Evolutionary conservation across 495 filamentous ascomycete genomes (phyloP), one percentile per base, ranked within the genome.

Genomic region (Daldinia caldariorum): DNA sequence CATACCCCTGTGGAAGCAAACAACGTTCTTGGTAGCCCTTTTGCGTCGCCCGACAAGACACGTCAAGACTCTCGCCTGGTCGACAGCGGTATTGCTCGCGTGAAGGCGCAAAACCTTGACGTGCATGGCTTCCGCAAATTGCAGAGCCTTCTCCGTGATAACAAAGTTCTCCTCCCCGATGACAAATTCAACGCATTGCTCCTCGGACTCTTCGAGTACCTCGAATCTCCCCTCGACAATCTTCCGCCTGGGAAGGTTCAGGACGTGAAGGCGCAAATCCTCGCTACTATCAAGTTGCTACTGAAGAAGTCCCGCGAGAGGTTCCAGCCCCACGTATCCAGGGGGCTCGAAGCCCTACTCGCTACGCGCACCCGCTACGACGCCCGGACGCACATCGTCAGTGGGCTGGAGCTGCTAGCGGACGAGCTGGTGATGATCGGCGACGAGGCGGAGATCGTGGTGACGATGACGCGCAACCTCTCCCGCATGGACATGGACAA

Each of bases 101-200:
- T 97, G 58, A 87, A 86, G 37, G 85, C 87, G 9, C 84, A 87
- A 66, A 87, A 86, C 6, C 86, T 97, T 38, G 94, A 97, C 73
- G 91, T 93, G 5, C 91, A 93, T 69, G 93, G 91, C 58, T 97
- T 97, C 80, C 89, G 94, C 55, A 93, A 95, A 66, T 79, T 97
- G 9, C 94, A 96, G 76, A 85, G 88, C 29, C 85, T 97, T 63
- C 89, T 94, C 69, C 88, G 90, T 58, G 89, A 89, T 67, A 89
- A 89, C 65, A 87, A 87, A 64, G 71, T 83, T 12, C 74, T 78
- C 7, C 82, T 88, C 39, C 76, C 76, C n/a, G 86, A 89, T 49
- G 81, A 85, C 55, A 88, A 86, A 69, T 96, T 94, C 70, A 87
- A 91, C 66, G 84, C 89, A n/a, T 83, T 97, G 37, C 79, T 97